These are phyloP conservation scores for Hippophae rhamnoides DNA, from an alignment of 306 rosid species.

Conservation along the genomic window DNA sequence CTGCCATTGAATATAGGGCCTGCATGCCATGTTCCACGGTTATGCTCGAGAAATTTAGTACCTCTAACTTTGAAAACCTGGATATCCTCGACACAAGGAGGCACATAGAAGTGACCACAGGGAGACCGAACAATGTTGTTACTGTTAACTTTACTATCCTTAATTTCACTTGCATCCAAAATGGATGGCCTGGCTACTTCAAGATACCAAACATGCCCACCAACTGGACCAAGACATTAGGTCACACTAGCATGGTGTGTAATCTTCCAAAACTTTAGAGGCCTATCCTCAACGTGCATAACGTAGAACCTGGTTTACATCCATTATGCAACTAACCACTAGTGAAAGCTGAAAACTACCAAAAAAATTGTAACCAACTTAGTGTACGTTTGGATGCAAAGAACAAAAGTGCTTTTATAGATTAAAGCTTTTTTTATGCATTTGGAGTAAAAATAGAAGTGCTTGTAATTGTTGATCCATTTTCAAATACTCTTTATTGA, in stretches of 20 bases:
- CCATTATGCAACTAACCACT: not conserved
- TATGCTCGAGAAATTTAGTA: conserved; percentile 65
- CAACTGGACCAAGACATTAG: conserved; percentile 78
- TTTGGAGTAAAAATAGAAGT: too few species aligned
- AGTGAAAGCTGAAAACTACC: not conserved
- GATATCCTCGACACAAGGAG: conserved; percentile 53
- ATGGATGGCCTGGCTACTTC: conserved; percentile 75
- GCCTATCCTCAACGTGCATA: conserved; percentile 50
- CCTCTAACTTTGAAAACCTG: conserved; percentile 59
- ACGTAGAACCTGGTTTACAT: conserved; percentile 46
- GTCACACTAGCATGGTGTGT: conserved; percentile 85
- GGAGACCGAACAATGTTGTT: conserved; percentile 28
- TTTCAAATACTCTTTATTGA: too few species aligned
- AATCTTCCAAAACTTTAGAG: conserved; percentile 41
- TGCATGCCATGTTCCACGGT: conserved; percentile 88
- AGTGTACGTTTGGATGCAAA: too few species aligned
- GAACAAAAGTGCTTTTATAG: too few species aligned
- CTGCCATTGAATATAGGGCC: conserved; percentile 65
- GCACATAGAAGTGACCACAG: conserved; percentile 50
- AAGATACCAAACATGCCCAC: conserved; percentile 72
- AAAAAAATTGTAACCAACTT: not conserved
- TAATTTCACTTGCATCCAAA: conserved; percentile 29
- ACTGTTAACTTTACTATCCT: conserved; percentile 14
- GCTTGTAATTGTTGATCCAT: too few species aligned
- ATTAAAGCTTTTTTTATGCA: too few species aligned